Evolutionary conservation across 2,329 filamentous ascomycete species (phyloP), one percentile per base, ranked within the genome.

Genomic region (Plenodomus lindquistii): DNA sequence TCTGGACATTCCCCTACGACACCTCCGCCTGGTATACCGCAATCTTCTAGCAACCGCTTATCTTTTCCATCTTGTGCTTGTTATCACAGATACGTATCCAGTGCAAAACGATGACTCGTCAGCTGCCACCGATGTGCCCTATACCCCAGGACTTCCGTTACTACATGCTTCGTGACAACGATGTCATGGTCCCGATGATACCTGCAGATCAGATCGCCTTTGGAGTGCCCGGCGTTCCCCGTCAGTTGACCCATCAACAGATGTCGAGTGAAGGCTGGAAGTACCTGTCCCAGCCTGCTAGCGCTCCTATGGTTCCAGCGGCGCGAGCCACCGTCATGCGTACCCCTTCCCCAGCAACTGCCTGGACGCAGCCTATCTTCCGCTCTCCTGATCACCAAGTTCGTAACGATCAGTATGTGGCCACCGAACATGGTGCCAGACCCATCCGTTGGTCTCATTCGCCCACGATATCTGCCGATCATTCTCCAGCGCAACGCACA

Each of bases 181-280:
- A 31, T 11, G 48, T 55, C 8, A 59, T 72, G 41, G 67, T 77
- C 0, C 75, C 75, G 4, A 60, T 78, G 3, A 61, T 77, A 13
- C 72, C 75, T 16, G 68, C 65, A 5, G 76, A 78, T 44, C 74
- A 77, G 55, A 65, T 78, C 3, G 73, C 75, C 0, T 63, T 75
- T 37, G 62, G 66, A n/a, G 62, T 77, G 10, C 57, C 65, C 22
- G 72, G 69, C 8, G 54, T 75, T 6, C 70, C 73, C 29, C 65
- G 67, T 1, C 55, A 65, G 15, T 48, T 77, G 36, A 66, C 47
- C 16, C 62, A 61, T 44, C 57, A 52, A 13, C 60, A 67, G 37
- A 50, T 63, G 40, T 55, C 52, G 7, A 46, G 62, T 16, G 55
- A 61, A 29, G 46, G 48, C 1, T 71, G 66, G 67, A 61, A 62